These are phyloP conservation scores for Morella rubra DNA, from an alignment of 306 rosid genomes.

Conservation along the genomic window DNA sequence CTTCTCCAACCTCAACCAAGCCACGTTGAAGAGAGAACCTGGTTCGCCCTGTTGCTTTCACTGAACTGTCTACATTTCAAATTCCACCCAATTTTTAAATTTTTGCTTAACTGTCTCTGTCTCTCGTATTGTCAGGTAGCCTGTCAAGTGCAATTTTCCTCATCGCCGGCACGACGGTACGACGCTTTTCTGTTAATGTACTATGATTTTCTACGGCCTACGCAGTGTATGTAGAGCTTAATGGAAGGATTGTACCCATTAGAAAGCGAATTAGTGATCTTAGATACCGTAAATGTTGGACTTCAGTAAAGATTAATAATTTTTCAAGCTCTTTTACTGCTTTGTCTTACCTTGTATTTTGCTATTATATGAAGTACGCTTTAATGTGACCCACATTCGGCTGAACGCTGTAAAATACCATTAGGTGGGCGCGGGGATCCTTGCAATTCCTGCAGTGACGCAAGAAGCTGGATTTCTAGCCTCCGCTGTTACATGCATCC, in stretches of 20 bases:
- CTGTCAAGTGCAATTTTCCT: slow-evolving; percentile 64
- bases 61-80: background rate
- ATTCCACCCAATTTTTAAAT: too few relatives aligned
- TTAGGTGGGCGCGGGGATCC: slow-evolving; percentile 81
- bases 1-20: slow-evolving; percentile 73
- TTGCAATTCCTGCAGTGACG: slow-evolving; percentile 79
- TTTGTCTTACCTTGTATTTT: background rate
- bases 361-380: background rate
- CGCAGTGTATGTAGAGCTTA: background rate
- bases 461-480: slow-evolving; percentile 82
- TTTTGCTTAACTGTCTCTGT: background rate
- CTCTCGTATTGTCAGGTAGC: slow-evolving; percentile 49
- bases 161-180: slow-evolving; percentile 74
- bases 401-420: slow-evolving; percentile 28
- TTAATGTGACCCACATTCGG: background rate
- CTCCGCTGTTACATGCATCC: slow-evolving; percentile 57
- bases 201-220: too few relatives aligned
- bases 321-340: background rate
- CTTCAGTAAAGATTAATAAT: background rate
- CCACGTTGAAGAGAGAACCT: slow-evolving; percentile 73
- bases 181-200: slow-evolving; percentile 2
- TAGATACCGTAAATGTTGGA: background rate
- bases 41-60: slow-evolving; percentile 36
- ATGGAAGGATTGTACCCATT: background rate
- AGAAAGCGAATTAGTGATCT: background rate